phyloP scores from a whole-genome alignment of 2,329 filamentous ascomycete species.

The Trichoderma sp. region DNA sequence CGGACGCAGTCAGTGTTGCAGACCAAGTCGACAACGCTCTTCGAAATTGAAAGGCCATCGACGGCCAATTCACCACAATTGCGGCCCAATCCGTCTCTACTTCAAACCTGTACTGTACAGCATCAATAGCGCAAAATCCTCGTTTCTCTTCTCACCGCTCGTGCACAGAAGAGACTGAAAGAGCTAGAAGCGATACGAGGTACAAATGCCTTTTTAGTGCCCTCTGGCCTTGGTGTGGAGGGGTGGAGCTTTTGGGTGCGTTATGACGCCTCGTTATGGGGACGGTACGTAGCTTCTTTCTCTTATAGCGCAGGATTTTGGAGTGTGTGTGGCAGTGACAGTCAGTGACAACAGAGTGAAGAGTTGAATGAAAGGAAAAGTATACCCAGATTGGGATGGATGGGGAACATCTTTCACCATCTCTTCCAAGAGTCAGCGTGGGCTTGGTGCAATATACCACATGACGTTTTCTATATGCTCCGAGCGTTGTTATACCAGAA shows the following conservation, averaged over 20 bases:
- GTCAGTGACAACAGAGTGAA: neutral
- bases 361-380: neutral
- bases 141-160: neutral
- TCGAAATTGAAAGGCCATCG: neutral
- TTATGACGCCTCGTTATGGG: slow-evolving; percentile 1
- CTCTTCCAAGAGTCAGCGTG: too few species aligned
- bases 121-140: neutral
- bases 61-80: neutral
- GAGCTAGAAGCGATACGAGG: neutral
- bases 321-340: neutral
- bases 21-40: neutral
- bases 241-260: neutral
- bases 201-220: neutral
- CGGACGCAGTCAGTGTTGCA: neutral
- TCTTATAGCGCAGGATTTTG: neutral
- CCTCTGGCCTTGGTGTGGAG: neutral
- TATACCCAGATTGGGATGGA: too few species aligned
- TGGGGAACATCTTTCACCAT: too few species aligned
- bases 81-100: neutral
- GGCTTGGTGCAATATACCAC: neutral
- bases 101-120: too few species aligned
- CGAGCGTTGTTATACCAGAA: too few species aligned
- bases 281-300: neutral
- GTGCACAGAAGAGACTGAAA: neutral
- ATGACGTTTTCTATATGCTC: neutral